Evolutionary conservation across 2,329 filamentous ascomycete genomes (phyloP).

Genomic region (Chrysosphaeria jannelii): DNA sequence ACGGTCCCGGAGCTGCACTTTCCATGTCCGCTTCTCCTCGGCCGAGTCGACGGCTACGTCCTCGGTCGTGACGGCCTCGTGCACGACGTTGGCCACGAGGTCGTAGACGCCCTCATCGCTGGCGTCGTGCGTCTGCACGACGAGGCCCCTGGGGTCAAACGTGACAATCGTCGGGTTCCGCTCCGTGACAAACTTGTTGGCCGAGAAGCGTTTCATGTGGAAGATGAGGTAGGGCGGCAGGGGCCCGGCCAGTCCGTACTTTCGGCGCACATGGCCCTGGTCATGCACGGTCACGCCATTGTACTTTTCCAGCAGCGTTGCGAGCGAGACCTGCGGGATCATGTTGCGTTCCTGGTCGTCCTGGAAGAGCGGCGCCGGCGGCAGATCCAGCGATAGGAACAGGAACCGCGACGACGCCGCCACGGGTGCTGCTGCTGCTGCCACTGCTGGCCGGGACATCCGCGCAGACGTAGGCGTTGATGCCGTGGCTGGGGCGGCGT

Average conservation of each 20-base stretch:
- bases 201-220: conserved; percentile 89
- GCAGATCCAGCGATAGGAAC: conserved; percentile 77
- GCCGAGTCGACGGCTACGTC: conserved; percentile 60
- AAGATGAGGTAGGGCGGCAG: conserved; percentile 75
- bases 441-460: neutral
- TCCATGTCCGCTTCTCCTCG: conserved; percentile 74
- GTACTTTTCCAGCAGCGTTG: conserved; percentile 67
- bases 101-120: conserved; percentile 92
- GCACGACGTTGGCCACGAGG: conserved; percentile 79
- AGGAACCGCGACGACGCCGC: conserved; percentile 55
- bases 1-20: conserved; percentile 64
- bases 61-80: conserved; percentile 51
- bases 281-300: conserved; percentile 71
- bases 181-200: conserved; percentile 89
- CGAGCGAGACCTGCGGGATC: conserved; percentile 72
- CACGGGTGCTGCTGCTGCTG: conserved; percentile 19
- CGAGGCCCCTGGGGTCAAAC: conserved; percentile 56
- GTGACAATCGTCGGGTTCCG: conserved; percentile 96
- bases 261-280: conserved; percentile 58
- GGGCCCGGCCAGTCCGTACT: conserved; percentile 71
- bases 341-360: conserved; percentile 86
- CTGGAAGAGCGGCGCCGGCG: conserved; percentile 77
- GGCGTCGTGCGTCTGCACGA: conserved; percentile 61
- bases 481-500: neutral
- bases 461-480: neutral